Evolutionary conservation across 768 basidiomycete species (phyloP).

Genomic region (Botryobasidium botryosum): DNA sequence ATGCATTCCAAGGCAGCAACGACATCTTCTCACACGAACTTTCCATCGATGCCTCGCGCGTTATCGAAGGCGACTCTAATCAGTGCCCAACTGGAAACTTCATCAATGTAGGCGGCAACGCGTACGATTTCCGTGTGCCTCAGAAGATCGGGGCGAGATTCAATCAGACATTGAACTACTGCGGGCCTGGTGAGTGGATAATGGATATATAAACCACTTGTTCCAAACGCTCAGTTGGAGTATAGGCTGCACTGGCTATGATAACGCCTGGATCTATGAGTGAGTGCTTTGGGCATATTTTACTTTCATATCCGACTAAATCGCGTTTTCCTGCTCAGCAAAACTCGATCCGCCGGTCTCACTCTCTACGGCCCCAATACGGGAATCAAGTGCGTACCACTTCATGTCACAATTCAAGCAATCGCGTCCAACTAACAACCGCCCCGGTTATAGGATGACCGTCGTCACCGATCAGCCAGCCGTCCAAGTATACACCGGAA

Average conservation of each 20-base stretch:
- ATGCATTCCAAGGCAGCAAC: slow-evolving; percentile 32
- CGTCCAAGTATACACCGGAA: slow-evolving; percentile 33
- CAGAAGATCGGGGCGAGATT: slow-evolving; percentile 24
- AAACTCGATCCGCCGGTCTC: too few relatives aligned
- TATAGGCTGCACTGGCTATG: slow-evolving; percentile 32
- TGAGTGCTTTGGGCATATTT: slow-evolving; percentile 18
- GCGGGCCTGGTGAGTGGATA: slow-evolving; percentile 23
- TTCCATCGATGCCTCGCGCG: slow-evolving; percentile 24
- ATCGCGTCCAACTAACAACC: background rate
- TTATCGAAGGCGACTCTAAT: slow-evolving; percentile 26
- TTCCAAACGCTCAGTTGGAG: slow-evolving; percentile 12
- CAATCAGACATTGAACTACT: slow-evolving; percentile 21
- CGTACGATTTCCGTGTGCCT: slow-evolving; percentile 29
- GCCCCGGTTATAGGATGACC: slow-evolving; percentile 23
- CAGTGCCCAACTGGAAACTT: slow-evolving; percentile 27
- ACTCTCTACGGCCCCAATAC: slow-evolving; percentile 32
- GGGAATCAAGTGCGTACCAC: slow-evolving; percentile 27
- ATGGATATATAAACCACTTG: background rate
- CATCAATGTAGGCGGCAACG: slow-evolving; percentile 22
- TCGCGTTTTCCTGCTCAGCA: too few relatives aligned
- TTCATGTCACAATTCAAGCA: background rate
- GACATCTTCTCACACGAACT: slow-evolving; percentile 24
- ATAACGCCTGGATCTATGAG: slow-evolving; percentile 36
- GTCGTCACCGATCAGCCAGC: slow-evolving; percentile 35
- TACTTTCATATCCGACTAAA: too few relatives aligned